Evolutionary conservation across 306 rosid species (phyloP).

Genomic region (Morella rubra): DNA sequence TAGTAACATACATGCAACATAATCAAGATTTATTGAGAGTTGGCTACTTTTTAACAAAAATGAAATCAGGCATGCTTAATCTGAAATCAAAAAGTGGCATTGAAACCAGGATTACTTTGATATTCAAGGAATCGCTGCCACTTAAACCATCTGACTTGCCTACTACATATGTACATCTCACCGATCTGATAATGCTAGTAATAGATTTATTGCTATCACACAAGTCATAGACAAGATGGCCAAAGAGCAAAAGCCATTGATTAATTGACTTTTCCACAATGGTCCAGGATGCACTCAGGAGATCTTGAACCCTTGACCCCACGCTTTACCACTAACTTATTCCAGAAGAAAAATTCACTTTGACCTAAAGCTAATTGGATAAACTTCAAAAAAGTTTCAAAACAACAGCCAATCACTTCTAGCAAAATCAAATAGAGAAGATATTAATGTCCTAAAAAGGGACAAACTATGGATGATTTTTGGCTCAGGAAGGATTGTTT

Average conservation of each 20-base stretch:
- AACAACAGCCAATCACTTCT: not conserved
- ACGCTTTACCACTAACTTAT: not conserved
- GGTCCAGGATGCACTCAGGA: not conserved
- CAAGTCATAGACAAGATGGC: not conserved
- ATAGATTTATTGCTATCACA: not conserved
- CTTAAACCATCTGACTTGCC: conserved; percentile 2
- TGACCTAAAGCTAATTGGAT: not conserved
- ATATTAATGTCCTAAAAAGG: not conserved
- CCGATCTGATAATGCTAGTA: not conserved
- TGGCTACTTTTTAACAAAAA: no score
- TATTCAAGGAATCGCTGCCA: not conserved
- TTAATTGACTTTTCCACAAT: not conserved
- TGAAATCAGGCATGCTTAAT: conserved; percentile 1
- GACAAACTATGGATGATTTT: not conserved
- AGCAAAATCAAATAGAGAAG: conserved; percentile 1
- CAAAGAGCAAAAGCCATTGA: conserved; percentile 1
- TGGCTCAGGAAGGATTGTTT: not conserved
- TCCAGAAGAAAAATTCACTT: not conserved
- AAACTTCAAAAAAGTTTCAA: not conserved
- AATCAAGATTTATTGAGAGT: not conserved
- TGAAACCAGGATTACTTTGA: not conserved
- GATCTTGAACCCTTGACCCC: not conserved
- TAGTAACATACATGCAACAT: conserved; percentile 16
- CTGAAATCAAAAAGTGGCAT: not conserved
- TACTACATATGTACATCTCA: not conserved